Percentiles rank a stretch among this genome's conserved stretches.
phyloP scores from a whole-genome alignment of 164 flowering plant genomes.

The Hamamelis virginiana region DNA sequence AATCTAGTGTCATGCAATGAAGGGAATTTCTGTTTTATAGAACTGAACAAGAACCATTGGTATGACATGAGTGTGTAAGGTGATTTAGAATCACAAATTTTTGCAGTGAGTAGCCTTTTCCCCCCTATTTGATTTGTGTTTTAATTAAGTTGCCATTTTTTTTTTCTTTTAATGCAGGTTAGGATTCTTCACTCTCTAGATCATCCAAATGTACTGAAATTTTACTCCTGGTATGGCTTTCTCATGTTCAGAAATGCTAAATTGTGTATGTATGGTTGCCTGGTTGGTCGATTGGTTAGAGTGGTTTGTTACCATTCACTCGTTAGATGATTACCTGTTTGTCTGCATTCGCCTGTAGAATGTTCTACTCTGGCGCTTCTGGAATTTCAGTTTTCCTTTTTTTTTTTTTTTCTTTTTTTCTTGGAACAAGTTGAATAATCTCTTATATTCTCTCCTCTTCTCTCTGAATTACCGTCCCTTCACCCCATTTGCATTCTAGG shows the following conservation, averaged over 20 bases:
- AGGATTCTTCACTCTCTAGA: constrained; percentile 81
- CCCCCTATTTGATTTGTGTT: neutral
- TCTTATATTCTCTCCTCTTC: too few relatives aligned
- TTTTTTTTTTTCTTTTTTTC: neutral
- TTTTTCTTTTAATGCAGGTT: constrained; percentile 47
- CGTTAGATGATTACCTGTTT: neutral
- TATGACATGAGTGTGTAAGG: neutral
- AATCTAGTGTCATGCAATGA: too few relatives aligned
- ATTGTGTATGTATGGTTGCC: too few relatives aligned
- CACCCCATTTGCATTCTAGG: constrained; percentile 40
- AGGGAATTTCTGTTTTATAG: neutral
- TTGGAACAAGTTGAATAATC: neutral
- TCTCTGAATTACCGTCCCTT: neutral
- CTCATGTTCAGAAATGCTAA: neutral
- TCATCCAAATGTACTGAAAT: constrained; percentile 81
- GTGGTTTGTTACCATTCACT: neutral
- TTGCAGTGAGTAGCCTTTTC: neutral
- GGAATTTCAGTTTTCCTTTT: neutral
- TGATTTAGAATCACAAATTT: neutral
- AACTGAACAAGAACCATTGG: neutral
- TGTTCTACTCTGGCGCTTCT: neutral
- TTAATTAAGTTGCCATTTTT: neutral
- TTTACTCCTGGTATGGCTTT: constrained; percentile 76
- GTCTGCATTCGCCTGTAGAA: neutral
- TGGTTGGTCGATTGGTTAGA: neutral